phyloP scores from a whole-genome alignment of 2,329 filamentous ascomycete species.

The Alternaria sp. region DNA sequence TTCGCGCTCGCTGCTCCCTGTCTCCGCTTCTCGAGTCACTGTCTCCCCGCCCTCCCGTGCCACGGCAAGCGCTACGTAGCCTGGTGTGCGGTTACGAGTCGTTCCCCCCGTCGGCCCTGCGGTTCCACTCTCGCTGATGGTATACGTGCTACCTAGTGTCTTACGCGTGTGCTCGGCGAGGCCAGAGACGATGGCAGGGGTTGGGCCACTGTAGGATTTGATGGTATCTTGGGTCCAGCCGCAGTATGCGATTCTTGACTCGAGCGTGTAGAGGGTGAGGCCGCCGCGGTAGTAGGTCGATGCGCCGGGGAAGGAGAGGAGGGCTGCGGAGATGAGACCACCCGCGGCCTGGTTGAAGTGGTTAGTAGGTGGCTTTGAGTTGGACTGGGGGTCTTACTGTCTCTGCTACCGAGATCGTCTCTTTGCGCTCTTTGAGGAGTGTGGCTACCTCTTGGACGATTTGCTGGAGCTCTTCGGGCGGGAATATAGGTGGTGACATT shows the following conservation, averaged over 20 bases:
- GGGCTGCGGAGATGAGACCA: conserved; percentile 64
- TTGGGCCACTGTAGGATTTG: conserved; percentile 65
- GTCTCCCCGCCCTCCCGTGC: conserved; percentile 60
- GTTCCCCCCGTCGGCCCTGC: conserved; percentile 66
- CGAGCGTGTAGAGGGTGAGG: conserved; percentile 67
- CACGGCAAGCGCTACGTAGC: conserved; percentile 70
- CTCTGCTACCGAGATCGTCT: conserved; percentile 67
- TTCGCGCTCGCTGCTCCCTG: conserved; percentile 61
- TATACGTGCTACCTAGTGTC: conserved; percentile 64
- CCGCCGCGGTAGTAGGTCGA: conserved; percentile 66
- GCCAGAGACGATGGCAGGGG: conserved; percentile 61
- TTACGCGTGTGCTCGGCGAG: conserved; percentile 63
- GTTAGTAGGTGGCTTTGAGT: neutral
- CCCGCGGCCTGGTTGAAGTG: conserved; percentile 60
- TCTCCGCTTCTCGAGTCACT: conserved; percentile 62
- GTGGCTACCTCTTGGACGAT: conserved; percentile 58
- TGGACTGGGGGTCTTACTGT: conserved; percentile 52
- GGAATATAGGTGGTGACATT: conserved; percentile 46
- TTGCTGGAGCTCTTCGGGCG: conserved; percentile 50
- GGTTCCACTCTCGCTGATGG: conserved; percentile 65
- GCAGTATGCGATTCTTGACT: conserved; percentile 63
- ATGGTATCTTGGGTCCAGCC: conserved; percentile 65
- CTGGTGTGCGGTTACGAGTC: conserved; percentile 64
- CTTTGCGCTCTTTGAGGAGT: conserved; percentile 61
- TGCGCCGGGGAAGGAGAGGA: conserved; percentile 66